Percentiles rank a stretch among this genome's conserved stretches.
Conservation (phyloP, 2,329 filamentous ascomycete genomes). For the Calcarisporium arbuscula region DNA sequence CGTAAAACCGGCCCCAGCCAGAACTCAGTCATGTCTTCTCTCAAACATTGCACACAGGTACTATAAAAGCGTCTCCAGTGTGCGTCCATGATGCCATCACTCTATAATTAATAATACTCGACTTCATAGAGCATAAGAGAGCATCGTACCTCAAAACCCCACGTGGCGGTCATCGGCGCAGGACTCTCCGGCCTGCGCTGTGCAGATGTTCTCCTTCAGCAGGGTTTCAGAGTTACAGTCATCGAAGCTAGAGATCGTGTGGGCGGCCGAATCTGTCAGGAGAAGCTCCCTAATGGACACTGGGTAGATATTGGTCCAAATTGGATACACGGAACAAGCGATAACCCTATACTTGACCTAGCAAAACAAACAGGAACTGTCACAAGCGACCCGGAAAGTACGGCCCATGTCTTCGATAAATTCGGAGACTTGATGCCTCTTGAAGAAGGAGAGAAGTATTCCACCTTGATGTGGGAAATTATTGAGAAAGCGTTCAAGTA, state of each 20-base stretch:
- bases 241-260: slow-evolving; percentile 62
- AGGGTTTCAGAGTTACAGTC: slow-evolving; percentile 62
- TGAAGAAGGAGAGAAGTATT: slow-evolving; percentile 38
- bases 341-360: slow-evolving; percentile 64
- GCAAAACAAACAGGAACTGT: slow-evolving; percentile 54
- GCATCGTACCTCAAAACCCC: slow-evolving; percentile 30
- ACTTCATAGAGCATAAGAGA: slow-evolving; percentile 16
- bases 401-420: slow-evolving; percentile 50
- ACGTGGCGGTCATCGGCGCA: slow-evolving; percentile 63
- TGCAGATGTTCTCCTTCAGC: slow-evolving; percentile 58
- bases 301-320: slow-evolving; percentile 63
- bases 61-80: too few species aligned
- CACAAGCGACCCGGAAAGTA: slow-evolving; percentile 41
- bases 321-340: slow-evolving; percentile 69
- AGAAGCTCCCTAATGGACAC: slow-evolving; percentile 39
- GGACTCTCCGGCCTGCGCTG: slow-evolving; percentile 66
- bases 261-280: slow-evolving; percentile 57
- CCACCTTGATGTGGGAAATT: slow-evolving; percentile 59
- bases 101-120: slow-evolving; percentile 14
- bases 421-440: slow-evolving; percentile 43
- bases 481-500: slow-evolving; percentile 61
- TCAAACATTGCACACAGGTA: too few species aligned
- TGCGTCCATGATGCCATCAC: background rate
- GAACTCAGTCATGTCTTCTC: too few species aligned
- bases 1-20: too few species aligned